A percentile compares a stretch with the other conserved stretches of the same genome.
Conservation (phyloP, 2,329 filamentous ascomycete species). For the Ceratocystis cubensis region DNA sequence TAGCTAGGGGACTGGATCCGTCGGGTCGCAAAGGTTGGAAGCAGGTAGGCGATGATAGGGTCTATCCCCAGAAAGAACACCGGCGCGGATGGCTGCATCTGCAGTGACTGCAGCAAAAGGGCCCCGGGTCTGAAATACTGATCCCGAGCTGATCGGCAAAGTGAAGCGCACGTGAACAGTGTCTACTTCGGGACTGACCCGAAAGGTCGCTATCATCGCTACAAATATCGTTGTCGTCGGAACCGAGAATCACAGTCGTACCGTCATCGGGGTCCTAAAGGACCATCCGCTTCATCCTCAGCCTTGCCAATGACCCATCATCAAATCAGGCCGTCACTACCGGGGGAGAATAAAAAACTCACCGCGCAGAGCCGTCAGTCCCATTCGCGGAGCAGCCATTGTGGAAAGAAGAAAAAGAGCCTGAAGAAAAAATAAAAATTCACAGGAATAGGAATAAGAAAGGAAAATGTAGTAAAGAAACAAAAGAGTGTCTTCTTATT, state of each 20-base stretch:
- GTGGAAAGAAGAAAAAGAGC: conserved; percentile 23
- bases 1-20: not conserved
- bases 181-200: not conserved
- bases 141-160: not conserved
- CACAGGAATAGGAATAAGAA: not conserved
- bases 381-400: conserved; percentile 47
- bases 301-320: not conserved
- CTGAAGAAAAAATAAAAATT: conserved; percentile 4
- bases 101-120: too few species aligned
- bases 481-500: not conserved
- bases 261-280: not conserved
- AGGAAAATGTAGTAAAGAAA: not conserved
- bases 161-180: not conserved
- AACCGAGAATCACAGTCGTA: not conserved
- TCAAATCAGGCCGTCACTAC: not conserved
- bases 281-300: not conserved
- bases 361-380: conserved; percentile 47
- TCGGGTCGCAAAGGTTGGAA: not conserved
- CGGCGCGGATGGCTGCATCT: too few species aligned
- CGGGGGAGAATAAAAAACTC: conserved; percentile 22
- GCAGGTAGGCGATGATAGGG: too few species aligned
- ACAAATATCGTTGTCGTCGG: not conserved
- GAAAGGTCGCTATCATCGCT: not conserved
- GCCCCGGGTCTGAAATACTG: too few species aligned
- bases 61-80: too few species aligned